These are phyloP conservation scores for Peribolospora baueri DNA, from an alignment of 768 basidiomycete genomes.

Conservation along the genomic window DNA sequence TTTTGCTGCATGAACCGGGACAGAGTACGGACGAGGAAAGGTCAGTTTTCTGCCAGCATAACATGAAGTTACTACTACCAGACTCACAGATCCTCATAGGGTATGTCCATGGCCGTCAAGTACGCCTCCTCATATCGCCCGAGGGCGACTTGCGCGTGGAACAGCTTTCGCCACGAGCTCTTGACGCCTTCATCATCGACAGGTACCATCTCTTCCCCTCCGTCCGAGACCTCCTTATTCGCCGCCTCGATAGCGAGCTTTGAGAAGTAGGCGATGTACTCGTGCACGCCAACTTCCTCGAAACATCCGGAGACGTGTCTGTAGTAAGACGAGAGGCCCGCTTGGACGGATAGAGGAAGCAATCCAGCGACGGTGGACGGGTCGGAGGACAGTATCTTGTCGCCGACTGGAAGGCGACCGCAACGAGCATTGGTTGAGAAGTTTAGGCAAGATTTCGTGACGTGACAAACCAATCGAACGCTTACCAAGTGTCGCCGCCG, in stretches of 20 bases:
- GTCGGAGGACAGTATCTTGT: too few relatives aligned
- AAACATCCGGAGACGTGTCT: slow-evolving; percentile 52
- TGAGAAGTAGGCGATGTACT: slow-evolving; percentile 47
- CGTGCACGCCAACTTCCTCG: slow-evolving; percentile 31
- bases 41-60: not conserved
- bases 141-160: slow-evolving; percentile 47
- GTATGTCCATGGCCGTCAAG: slow-evolving; percentile 42
- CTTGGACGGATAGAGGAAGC: slow-evolving; percentile 32
- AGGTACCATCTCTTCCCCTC: too few relatives aligned
- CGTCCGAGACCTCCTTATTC: slow-evolving; percentile 20
- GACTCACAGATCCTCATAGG: slow-evolving; percentile 56
- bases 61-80: not conserved
- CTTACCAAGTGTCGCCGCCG: slow-evolving; percentile 6
- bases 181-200: slow-evolving; percentile 28
- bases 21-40: not conserved
- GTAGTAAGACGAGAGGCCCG: slow-evolving; percentile 50
- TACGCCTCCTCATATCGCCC: slow-evolving; percentile 73
- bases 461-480: slow-evolving; percentile 1
- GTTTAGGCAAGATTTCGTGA: too few relatives aligned
- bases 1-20: slow-evolving; percentile 31
- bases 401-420: too few relatives aligned
- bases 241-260: slow-evolving; percentile 51
- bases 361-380: slow-evolving; percentile 13
- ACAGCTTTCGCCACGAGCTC: slow-evolving; percentile 55
- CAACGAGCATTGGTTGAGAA: too few relatives aligned